Evolutionary conservation across 1,284 basidiomycete genomes (phyloP), one percentile per base, ranked within the genome.

Genomic region (Mycosarcoma maydis): DNA sequence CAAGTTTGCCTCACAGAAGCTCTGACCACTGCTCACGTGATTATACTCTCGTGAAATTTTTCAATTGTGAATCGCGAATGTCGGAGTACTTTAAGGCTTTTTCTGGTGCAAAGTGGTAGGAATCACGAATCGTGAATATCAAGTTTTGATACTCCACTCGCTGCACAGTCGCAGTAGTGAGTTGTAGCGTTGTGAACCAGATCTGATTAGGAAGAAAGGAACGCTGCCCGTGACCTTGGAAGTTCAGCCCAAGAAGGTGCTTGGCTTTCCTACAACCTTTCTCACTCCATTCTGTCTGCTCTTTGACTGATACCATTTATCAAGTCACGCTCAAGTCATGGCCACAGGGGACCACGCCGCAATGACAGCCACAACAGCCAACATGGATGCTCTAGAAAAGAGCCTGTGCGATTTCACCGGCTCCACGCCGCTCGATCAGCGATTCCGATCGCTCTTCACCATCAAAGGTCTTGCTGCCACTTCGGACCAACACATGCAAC

Each of bases 391-490:
- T 46, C 68, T 77, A 27, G 68, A 73, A 50, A 66, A 55, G 51
- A 66, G 58, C 36, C 70, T 79, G 24, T 73, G 72, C 53, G 71
- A 76, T 38, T 56, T 62, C 17, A 85, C 88, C 1, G 89, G 90
- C 49, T 85, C 87, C 52, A 88, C 89, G 0, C 88, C 90, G 3
- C 86, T 99, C 17, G 93, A 96, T 77, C 90, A 90, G 77, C 86
- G 95, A 49, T 99, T 98, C 81, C 86, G 96, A 36, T 89, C 94
- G 0, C 85, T 99, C 8, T 99, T 99, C 83, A 92, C 94, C 33
- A 85, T 99, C 61, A 97, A 96, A 83, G 88, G 91, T 1, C 84
- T 98, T 39, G 85, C 84, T 24, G 55, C 77, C 13, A 45, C 62
- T 3, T 75, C 76, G 38, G 64, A 75, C 23, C 44, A 59, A 5